Evolutionary conservation across 2,329 filamentous ascomycete species (phyloP), one percentile per base, ranked within the genome.

Genomic region (Tolypocladium album): DNA sequence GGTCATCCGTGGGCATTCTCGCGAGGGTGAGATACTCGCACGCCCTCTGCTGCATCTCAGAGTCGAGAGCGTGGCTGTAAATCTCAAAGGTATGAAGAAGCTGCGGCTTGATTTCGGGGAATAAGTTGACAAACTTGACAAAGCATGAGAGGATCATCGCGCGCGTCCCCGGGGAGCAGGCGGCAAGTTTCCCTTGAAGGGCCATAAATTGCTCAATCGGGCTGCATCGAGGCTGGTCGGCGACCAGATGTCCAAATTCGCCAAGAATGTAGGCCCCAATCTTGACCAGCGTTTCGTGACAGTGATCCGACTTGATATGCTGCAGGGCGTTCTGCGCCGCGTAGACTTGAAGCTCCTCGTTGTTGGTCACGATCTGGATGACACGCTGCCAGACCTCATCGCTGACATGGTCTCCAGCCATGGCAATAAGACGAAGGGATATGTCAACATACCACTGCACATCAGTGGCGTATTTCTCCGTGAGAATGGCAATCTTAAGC

Each of bases 361-460:
- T 99, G 79, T 99, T 99, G 59, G 94, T 97, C 61, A 97, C 92
- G 67, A 99, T 97, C 73, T 99, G 94, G 64, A 96, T 97, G 60
- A 99, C 93, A 67, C 94, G 87, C 73, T 99, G 94, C 94, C 94
- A 99, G 22, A 99, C 94, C 75, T 99, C 94, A 64, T 99, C 95
- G 74, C 93, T 97, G 66, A 99, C 93, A 72, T 99, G 94, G 69
- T 99, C 94, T 66, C 94, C 94, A 3, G 95, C 94, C 85, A 97
- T 92, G 61, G 93, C 92, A 61, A 99, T 92, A 58, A 99, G 83
- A 60, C 93, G 87, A 65, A 99, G 80, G 13, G 94, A 96, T 66
- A 97, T 97, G 71, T 99, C 93, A 63, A 99, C 95, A 73, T 99
- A 99, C 94, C 94, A 99, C 77, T 97, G 93, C 24, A 96, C 90